A percentile compares a stretch with the other conserved stretches of the same genome.
phyloP scores from a whole-genome alignment of 1,284 basidiomycete genomes.

The Pseudozyma flocculosa region DNA sequence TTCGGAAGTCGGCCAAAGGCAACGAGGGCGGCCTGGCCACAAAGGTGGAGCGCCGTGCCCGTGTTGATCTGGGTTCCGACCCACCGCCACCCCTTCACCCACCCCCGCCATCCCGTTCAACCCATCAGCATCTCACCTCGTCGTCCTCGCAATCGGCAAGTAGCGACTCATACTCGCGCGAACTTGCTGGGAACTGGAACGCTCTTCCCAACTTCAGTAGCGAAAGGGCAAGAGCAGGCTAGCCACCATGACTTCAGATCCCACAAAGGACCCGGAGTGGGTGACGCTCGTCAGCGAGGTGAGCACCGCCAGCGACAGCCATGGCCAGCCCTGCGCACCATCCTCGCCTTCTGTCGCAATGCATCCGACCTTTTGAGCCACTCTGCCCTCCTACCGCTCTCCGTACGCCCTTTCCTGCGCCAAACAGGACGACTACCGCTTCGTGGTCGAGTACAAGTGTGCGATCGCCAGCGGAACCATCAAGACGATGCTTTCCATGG shows the following conservation, averaged over 20 bases:
- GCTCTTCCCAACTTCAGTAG: background rate
- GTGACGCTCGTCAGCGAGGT: slow-evolving; percentile 52
- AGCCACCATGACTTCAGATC: background rate
- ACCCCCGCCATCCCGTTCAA: no score
- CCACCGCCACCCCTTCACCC: no score
- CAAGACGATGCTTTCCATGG: slow-evolving; percentile 43
- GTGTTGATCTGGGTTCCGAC: no score
- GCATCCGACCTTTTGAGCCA: background rate
- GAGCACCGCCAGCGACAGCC: slow-evolving; percentile 3
- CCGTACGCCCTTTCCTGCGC: background rate
- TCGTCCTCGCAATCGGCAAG: no score
- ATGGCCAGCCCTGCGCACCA: background rate
- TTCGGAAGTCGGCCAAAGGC: no score
- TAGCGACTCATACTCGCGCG: no score
- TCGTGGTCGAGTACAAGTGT: slow-evolving; percentile 37
- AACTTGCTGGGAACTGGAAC: no score
- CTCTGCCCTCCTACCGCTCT: background rate
- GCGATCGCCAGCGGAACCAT: slow-evolving; percentile 40
- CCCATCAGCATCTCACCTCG: no score
- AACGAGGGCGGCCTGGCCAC: no score
- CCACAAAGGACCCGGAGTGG: slow-evolving; percentile 20
- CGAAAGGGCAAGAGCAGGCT: background rate
- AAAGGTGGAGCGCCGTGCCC: no score
- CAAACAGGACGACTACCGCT: slow-evolving; percentile 47
- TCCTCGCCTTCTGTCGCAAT: background rate